These are phyloP conservation scores for Rhizopogon vesiculosus DNA, from an alignment of 768 basidiomycete genomes.

Conservation along the genomic window DNA sequence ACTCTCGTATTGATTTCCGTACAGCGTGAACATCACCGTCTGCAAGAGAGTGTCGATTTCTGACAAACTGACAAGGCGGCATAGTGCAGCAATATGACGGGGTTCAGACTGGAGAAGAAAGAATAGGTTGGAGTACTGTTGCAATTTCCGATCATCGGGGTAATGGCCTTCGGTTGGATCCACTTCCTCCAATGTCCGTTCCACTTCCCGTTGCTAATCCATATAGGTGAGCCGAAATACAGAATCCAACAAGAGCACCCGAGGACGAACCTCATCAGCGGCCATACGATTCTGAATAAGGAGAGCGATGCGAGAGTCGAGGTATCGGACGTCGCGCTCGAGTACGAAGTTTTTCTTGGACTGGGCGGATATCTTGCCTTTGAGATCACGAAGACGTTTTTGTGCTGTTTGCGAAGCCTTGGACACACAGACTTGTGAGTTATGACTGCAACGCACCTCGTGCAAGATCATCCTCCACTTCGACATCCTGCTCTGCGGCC, in stretches of 20 bases:
- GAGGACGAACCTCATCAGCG: slow-evolving; percentile 73
- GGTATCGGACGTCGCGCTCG: slow-evolving; percentile 96
- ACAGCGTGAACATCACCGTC: slow-evolving; percentile 99
- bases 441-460: slow-evolving; percentile 54
- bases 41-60: slow-evolving; percentile 99
- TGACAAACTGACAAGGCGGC: slow-evolving; percentile 90
- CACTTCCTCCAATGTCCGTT: slow-evolving; percentile 91
- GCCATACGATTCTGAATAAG: slow-evolving; percentile 99
- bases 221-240: slow-evolving; percentile 9
- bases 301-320: slow-evolving; percentile 94
- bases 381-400: slow-evolving; percentile 93
- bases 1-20: slow-evolving; percentile 98
- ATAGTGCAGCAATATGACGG: slow-evolving; percentile 92
- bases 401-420: slow-evolving; percentile 57
- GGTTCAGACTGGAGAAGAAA: slow-evolving; percentile 98
- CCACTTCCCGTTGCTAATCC: slow-evolving; percentile 86
- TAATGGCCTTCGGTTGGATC: slow-evolving; percentile 90
- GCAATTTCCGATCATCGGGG: slow-evolving; percentile 89
- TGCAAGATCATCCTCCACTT: slow-evolving; percentile 95
- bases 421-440: background rate
- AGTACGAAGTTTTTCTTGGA: slow-evolving; percentile 99
- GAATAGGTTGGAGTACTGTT: slow-evolving; percentile 98
- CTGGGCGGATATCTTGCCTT: slow-evolving; percentile 95
- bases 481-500: slow-evolving; percentile 98
- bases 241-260: background rate